Base-by-base conservation (phyloP, 441 rosid species). In the Arabidopsis hybrid region DNA sequence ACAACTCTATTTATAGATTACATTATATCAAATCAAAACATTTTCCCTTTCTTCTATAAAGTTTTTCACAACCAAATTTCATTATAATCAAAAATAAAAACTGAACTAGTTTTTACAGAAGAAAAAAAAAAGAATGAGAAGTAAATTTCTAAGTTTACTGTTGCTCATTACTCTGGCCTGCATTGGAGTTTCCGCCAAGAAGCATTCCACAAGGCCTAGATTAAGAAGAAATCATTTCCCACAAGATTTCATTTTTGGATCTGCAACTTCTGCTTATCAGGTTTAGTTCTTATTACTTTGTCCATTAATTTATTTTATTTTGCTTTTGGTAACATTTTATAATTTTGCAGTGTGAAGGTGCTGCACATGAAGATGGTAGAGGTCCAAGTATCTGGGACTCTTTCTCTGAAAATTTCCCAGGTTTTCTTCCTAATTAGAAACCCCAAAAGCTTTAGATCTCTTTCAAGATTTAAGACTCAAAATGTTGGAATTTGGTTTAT, bases 311-410 rank as follows among this genome's bases (percentile, higher is more conserved):
- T 13, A 6, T 26, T 8, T 13, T 13, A 14, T 36, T 13, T 0
- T 10, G 0, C 7, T 39, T 46, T 46, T 32, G 12, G n/a, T 36
- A 16, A 63, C 0, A 5, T 6, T 3, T 50, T 36, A 3, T 0
- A 3, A 40, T 53, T 78, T 56, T 53, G 69, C 34, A 78, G 81
- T 72, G 73, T 60, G 89, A 85, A 82, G 89, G 89, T 39, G 85
- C 83, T 26, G 81, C 84, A 21, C 75, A 73, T 63, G 75, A 73
- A 72, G 79, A 77, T 59, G 89, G 87, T n/a, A 85, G 78, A 76
- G 84, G 82, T 53, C 80, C 74, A n/a, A 82, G 87, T 63, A 82
- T 83, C 1, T 83, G 87, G 85, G 87, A 83, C 53, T 71, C 77
- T 3, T 83, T 60, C 74, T 65, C 81, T 66, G 81, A 78, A 50